A percentile compares a stretch with the other conserved stretches of the same genome.
phyloP scores from a whole-genome alignment of 2,329 filamentous ascomycete species.

The Hymenoscyphus repandus region DNA sequence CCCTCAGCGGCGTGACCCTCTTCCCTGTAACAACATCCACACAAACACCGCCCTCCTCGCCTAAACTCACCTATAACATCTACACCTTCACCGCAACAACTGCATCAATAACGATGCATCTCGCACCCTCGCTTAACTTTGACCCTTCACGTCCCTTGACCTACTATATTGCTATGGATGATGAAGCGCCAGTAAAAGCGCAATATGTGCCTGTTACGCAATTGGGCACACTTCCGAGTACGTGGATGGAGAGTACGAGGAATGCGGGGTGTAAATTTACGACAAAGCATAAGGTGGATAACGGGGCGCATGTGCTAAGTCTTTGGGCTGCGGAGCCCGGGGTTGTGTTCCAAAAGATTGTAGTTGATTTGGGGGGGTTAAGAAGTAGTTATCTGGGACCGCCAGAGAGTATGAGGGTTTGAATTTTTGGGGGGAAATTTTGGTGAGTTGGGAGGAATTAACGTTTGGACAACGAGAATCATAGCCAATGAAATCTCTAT shows the following conservation, averaged over 20 bases:
- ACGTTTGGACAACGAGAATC: too few species aligned
- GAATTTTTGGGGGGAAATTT: neutral
- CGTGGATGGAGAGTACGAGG: slow-evolving; percentile 10
- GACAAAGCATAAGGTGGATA: slow-evolving; percentile 12
- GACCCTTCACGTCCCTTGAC: slow-evolving; percentile 44
- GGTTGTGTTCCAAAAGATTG: slow-evolving; percentile 36
- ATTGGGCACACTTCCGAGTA: slow-evolving; percentile 17
- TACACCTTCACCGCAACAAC: slow-evolving; percentile 49
- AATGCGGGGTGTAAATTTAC: slow-evolving; percentile 13
- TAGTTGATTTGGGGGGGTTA: slow-evolving; percentile 38
- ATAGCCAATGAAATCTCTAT: too few species aligned
- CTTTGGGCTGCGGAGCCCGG: slow-evolving; percentile 34
- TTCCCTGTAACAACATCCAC: slow-evolving; percentile 47
- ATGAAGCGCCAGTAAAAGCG: slow-evolving; percentile 30
- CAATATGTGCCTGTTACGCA: slow-evolving; percentile 18
- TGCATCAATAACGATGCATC: slow-evolving; percentile 39
- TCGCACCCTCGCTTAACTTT: slow-evolving; percentile 46
- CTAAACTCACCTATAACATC: slow-evolving; percentile 54
- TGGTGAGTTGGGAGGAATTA: neutral
- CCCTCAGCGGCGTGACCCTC: slow-evolving; percentile 50
- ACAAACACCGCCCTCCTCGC: slow-evolving; percentile 41
- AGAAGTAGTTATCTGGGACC: slow-evolving; percentile 37
- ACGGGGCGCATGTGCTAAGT: slow-evolving; percentile 27
- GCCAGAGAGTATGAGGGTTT: slow-evolving; percentile 18
- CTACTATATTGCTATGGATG: slow-evolving; percentile 42